Base-by-base conservation (phyloP, 257 asterid genomes). In the Jasminum sambac region DNA sequence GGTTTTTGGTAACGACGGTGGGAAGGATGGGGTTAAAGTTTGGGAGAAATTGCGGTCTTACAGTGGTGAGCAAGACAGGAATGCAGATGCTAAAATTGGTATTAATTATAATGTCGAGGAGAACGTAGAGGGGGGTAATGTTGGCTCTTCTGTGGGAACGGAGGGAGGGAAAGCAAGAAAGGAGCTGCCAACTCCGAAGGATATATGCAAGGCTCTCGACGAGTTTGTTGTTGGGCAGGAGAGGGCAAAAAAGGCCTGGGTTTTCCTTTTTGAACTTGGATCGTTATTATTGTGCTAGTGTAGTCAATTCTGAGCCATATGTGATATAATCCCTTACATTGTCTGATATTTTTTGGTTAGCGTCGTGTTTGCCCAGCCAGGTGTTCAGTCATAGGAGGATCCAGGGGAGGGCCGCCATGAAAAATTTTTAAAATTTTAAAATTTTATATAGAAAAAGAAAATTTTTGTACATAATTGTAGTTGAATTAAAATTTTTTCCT, bases 11-110 rank as follows among this genome's bases (percentile, higher is more conserved):
- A 82, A 73, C 21, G 48, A 59, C 79, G 84, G 67, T 39, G 84
- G 79, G 19, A 72, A 64, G 79, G 69, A 58, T 59, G 85, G 83
- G 63, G 80, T 63, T 58, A 92, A 90, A 82, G 86, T 92, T 68
- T 92, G 98, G 98, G 96, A 92, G 87, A 92, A 87, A 81, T 77
- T 92, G 92, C 88, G 96, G 90, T 82, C 86, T 50, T 92, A 90
- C 58, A 75, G 96, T 64, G 86, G 81, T 69, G 84, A 63, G 44
- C 76, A 34, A 30, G 73, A 68, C 40, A 65, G 37, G 69, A 73
- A 48, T 43, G 60, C 9, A 7, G 75, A 46, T 38, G 72, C 11
- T 63, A 71, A 50, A 39, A 39, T 12, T 68, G 68, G 63, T 57
- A 36, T 37, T 66, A 42, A 43, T 69, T 62, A 43, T 44, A 11